Percentiles rank a stretch among this genome's conserved stretches.
Conservation (phyloP, 2,329 filamentous ascomycete genomes). For the Microsporum ferrugineum region DNA sequence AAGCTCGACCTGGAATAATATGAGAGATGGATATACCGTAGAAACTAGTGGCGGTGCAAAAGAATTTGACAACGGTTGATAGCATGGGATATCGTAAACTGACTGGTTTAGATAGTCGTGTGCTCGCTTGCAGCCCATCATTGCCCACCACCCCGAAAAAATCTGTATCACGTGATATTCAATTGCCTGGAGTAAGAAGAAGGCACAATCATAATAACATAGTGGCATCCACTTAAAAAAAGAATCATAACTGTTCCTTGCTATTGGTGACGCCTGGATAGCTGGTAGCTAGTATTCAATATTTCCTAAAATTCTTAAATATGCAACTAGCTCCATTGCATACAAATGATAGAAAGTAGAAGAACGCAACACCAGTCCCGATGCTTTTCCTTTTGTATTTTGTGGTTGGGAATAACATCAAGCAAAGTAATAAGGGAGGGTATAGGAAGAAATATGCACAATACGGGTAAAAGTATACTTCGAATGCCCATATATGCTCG, state of each 20-base stretch:
- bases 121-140: too few species aligned
- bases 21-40: too few species aligned
- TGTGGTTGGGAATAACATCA: not conserved
- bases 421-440: not conserved
- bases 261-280: not conserved
- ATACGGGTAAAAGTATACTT: not conserved
- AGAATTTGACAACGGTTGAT: too few species aligned
- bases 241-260: not conserved
- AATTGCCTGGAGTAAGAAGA: too few species aligned
- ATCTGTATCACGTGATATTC: too few species aligned
- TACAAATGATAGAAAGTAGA: not conserved
- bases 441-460: not conserved
- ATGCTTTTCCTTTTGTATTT: not conserved
- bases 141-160: too few species aligned
- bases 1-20: too few species aligned
- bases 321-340: not conserved
- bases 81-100: too few species aligned
- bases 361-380: not conserved
- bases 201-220: too few species aligned
- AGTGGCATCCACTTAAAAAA: too few species aligned
- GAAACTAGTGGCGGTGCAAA: too few species aligned
- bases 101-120: too few species aligned
- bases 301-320: not conserved
- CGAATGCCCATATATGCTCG: not conserved
- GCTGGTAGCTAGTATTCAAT: not conserved